phyloP scores from a whole-genome alignment of 257 asterid genomes.

The Anisodus tanguticus region DNA sequence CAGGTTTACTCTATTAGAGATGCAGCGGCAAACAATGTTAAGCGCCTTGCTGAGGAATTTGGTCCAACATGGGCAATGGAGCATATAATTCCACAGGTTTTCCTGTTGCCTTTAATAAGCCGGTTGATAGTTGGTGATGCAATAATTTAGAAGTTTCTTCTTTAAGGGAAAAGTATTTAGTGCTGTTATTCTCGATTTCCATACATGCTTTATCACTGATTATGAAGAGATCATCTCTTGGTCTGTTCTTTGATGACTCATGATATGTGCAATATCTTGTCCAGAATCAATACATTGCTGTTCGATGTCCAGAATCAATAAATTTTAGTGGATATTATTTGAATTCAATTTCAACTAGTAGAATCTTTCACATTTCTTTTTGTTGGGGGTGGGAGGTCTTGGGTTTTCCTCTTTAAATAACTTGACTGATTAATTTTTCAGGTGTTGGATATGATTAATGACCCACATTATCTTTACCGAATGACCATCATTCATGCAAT shows the following conservation, averaged over 20 bases:
- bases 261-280: slow-evolving; percentile 1
- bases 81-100: slow-evolving; percentile 89
- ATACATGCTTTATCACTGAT: slow-evolving; percentile 12
- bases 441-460: slow-evolving; percentile 62
- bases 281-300: neutral
- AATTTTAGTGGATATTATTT: neutral
- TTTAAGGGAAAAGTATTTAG: neutral
- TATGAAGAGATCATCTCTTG: slow-evolving; percentile 3
- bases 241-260: slow-evolving; percentile 20
- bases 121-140: neutral
- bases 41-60: slow-evolving; percentile 86
- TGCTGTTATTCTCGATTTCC: neutral
- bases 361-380: neutral
- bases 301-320: neutral
- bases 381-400: neutral
- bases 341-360: neutral
- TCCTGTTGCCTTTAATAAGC: slow-evolving; percentile 7
- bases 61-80: slow-evolving; percentile 98
- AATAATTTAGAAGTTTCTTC: neutral
- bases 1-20: slow-evolving; percentile 86
- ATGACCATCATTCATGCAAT: slow-evolving; percentile 62
- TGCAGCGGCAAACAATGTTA: slow-evolving; percentile 81
- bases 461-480: slow-evolving; percentile 63
- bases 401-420: neutral
- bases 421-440: slow-evolving; percentile 26